These are phyloP conservation scores for Gliomastix tumulicola DNA, from an alignment of 2,329 filamentous ascomycete species.

Conservation along the genomic window DNA sequence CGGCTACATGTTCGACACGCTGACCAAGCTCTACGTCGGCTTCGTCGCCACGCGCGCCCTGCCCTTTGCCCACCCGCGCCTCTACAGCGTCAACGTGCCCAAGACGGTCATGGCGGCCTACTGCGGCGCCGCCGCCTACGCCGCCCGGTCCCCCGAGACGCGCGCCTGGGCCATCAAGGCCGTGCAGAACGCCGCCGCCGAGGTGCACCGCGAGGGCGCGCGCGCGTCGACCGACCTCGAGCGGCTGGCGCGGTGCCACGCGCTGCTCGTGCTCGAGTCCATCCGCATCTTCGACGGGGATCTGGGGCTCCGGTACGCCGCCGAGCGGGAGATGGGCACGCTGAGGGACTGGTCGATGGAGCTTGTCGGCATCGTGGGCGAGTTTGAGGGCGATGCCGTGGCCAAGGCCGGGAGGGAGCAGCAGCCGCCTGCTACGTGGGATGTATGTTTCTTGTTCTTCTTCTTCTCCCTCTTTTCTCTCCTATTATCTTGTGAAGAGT, in stretches of 20 bases:
- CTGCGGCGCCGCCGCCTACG: constrained; percentile 29
- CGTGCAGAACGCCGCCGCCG: constrained; percentile 25
- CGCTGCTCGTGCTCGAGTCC: constrained; percentile 29
- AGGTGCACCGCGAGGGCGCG: constrained; percentile 26
- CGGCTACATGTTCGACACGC: constrained; percentile 21
- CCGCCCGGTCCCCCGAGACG: constrained; percentile 25
- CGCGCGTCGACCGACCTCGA: constrained; percentile 20
- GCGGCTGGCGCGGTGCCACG: constrained; percentile 35
- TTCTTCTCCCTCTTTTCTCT: no score
- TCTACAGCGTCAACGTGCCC: constrained; percentile 31
- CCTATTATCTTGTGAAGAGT: no score
- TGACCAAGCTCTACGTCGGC: constrained; percentile 22
- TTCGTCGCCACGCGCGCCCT: constrained; percentile 27
- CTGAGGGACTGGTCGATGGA: constrained; percentile 27
- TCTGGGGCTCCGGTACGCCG: constrained; percentile 28
- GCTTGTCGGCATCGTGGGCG: constrained; percentile 20
- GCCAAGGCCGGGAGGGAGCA: constrained; percentile 15
- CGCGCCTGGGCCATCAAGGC: constrained; percentile 29
- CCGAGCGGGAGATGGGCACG: constrained; percentile 27
- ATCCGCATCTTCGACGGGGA: constrained; percentile 38
- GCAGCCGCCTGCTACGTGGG: constrained; percentile 31
- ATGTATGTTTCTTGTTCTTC: constrained; percentile 24
- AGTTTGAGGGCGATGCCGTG: constrained; percentile 21
- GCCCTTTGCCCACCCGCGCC: constrained; percentile 33
- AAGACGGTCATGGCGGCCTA: constrained; percentile 31